Conservation (phyloP, 1,284 basidiomycete species). For the Heterobasidion parviporum region DNA sequence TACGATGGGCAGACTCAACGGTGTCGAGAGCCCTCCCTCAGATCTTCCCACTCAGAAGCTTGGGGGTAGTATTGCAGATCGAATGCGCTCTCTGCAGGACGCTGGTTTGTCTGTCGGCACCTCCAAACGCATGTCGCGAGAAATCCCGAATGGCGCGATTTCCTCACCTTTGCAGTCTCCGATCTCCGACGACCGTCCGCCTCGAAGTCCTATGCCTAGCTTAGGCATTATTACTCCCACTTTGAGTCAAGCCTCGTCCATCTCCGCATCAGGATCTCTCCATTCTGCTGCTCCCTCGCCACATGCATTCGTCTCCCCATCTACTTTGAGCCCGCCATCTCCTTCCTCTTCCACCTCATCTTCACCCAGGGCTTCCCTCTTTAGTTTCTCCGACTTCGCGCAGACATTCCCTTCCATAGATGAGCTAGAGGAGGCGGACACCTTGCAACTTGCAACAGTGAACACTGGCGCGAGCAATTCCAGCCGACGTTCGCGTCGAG, state of each 20-base stretch:
- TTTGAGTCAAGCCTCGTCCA: constrained; percentile 10
- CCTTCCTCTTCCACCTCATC: constrained; percentile 46
- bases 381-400: constrained; percentile 43
- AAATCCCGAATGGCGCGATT: constrained; percentile 30
- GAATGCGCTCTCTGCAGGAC: constrained; percentile 60
- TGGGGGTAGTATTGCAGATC: constrained; percentile 61
- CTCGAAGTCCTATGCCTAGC: constrained; percentile 6
- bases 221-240: constrained; percentile 7
- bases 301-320: constrained; percentile 57
- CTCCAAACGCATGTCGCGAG: constrained; percentile 46
- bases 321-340: constrained; percentile 64
- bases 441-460: constrained; percentile 39
- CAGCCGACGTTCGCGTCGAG: constrained; percentile 5
- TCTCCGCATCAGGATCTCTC: constrained; percentile 12
- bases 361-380: constrained; percentile 27
- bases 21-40: constrained; percentile 12
- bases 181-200: constrained; percentile 12
- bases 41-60: constrained; percentile 30
- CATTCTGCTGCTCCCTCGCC: constrained; percentile 21
- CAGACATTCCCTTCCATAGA: constrained; percentile 67
- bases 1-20: constrained; percentile 9
- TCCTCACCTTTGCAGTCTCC: constrained; percentile 20
- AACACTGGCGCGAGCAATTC: constrained; percentile 19
- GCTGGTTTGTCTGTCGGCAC: constrained; percentile 48
- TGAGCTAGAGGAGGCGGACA: constrained; percentile 54